Base-by-base conservation (phyloP, 768 basidiomycete species). In the Russula ochroleuca region DNA sequence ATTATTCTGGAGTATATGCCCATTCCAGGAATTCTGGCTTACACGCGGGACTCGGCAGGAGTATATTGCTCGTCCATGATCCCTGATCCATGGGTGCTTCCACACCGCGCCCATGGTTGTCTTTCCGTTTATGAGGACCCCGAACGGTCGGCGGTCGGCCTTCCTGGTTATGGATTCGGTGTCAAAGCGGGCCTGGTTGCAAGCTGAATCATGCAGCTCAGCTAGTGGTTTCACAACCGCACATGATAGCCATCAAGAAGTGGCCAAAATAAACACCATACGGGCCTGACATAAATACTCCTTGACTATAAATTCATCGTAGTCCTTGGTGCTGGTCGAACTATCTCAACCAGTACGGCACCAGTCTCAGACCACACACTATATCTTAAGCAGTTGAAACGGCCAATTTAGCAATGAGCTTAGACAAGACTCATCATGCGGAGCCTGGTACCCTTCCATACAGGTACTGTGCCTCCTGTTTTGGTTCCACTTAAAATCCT, bases 221-320 rank as follows among this genome's bases (percentile, higher is more conserved):
- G 28, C 28, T 28, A 28, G n/a, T 5, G 45, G 43, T 54, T 49
- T 35, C 37, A 31, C 33, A 6, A n/a, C 21, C 11, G 2, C 14
- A 23, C 23, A n/a, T 15, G 25, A 31, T 54, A 5, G 23, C 35
- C 25, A 60, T 49, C 53, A 23, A 28, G 47, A 43, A 15, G 9
- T 41, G 8, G n/a, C n/a, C 28, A n/a, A n/a, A 17, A n/a, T 47
- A 0, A 15, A 17, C 33, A 48, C 33, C 52, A n/a, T 25, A 40
- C 38, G 14, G n/a, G 19, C 19, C 35, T 25, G 14, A 40, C 25
- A n/a, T n/a, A n/a, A n/a, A n/a, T n/a, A 38, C 17, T 31, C 41
- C 0, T 21, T 28, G 19, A 7, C 21, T 56, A 64, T 64, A 60
- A 64, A 60, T 23, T 10, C 45, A 49, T 23, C 47, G 15, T 8